Conservation (phyloP, 78 protist genomes). For the Guillardia theta region DNA sequence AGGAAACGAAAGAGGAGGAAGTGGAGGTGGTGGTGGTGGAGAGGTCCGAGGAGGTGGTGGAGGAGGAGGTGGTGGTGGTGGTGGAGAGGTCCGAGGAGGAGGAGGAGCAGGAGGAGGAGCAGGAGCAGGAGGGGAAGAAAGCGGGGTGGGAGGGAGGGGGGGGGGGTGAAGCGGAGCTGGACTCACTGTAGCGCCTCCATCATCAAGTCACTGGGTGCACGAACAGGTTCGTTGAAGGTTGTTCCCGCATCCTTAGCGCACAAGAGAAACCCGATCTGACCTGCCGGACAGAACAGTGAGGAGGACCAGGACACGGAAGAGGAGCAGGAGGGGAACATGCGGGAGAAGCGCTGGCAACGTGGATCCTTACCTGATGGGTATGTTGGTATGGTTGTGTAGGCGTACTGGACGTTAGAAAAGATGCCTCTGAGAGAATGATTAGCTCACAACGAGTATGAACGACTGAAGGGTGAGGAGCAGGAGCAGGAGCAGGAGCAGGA, state of each 20-base stretch:
- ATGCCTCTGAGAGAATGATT: neutral
- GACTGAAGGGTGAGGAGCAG: neutral
- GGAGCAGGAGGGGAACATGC: neutral
- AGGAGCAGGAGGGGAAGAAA: neutral
- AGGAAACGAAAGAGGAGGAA: neutral
- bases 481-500: neutral
- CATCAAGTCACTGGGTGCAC: slow-evolving; percentile 2
- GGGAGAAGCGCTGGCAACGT: neutral
- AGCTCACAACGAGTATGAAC: neutral
- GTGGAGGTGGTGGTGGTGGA: neutral
- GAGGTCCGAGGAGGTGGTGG: neutral
- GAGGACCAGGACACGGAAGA: neutral
- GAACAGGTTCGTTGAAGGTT: neutral
- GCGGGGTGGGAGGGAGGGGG: neutral
- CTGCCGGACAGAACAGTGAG: slow-evolving; percentile 22
- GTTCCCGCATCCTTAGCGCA: slow-evolving; percentile 40
- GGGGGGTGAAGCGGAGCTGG: neutral
- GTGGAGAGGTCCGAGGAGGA: neutral
- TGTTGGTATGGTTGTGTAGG: slow-evolving; percentile 82
- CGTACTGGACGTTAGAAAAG: slow-evolving; percentile 66
- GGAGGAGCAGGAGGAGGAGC: neutral
- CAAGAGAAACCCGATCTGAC: slow-evolving; percentile 85
- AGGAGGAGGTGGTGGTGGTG: neutral
- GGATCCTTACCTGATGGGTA: slow-evolving; percentile 48
- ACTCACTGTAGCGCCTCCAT: neutral